phyloP scores from a whole-genome alignment of 176 grass and related monocot species.

The Musa troglodytarum region DNA sequence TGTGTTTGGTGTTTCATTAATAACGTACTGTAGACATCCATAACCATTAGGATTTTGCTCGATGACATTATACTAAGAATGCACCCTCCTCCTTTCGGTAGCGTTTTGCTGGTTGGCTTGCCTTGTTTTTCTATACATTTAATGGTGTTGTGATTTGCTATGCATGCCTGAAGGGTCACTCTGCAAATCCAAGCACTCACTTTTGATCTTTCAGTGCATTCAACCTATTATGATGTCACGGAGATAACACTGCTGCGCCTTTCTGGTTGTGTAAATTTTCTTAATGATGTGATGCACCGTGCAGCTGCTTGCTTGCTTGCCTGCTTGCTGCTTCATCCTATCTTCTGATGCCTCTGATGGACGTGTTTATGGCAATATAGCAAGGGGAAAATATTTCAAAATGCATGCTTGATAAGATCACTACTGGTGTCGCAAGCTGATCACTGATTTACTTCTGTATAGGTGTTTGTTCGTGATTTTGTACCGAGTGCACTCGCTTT shows the following conservation, averaged over 20 bases:
- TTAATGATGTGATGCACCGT: background rate
- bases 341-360: background rate
- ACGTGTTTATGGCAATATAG: background rate
- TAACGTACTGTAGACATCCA: background rate
- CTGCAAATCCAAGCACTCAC: background rate
- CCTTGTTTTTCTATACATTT: background rate
- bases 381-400: background rate
- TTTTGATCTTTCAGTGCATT: background rate
- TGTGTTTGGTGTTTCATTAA: too few relatives aligned
- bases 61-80: background rate
- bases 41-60: background rate
- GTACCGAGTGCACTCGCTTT: constrained; percentile 15
- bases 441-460: background rate
- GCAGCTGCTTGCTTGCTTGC: background rate
- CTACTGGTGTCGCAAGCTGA: background rate
- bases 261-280: too few relatives aligned
- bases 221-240: background rate
- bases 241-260: too few relatives aligned
- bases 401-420: background rate
- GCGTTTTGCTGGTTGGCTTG: background rate
- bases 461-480: constrained; percentile 21
- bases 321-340: too few relatives aligned
- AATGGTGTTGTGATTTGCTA: background rate
- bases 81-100: background rate
- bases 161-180: background rate